Evolutionary conservation across 1,139 yeast genomes (phyloP).

Genomic region (Nadsonia starkeyi-henricii): DNA sequence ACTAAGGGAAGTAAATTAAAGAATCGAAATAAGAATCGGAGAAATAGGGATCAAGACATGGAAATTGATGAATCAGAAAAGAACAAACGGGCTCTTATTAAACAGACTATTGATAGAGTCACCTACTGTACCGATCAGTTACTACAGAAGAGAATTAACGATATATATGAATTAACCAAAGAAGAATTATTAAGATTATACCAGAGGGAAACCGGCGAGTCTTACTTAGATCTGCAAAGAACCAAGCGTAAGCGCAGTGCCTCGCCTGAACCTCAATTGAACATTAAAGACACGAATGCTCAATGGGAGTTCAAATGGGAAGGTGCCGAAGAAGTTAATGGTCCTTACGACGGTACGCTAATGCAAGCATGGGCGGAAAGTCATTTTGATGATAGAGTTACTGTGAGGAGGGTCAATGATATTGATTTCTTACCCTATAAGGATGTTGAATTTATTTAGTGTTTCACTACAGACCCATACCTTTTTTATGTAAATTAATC

Average conservation of each 20-base stretch:
- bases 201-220: constrained; percentile 36
- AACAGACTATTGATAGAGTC: constrained; percentile 24
- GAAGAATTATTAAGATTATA: constrained; percentile 48
- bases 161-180: constrained; percentile 40
- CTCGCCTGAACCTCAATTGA: constrained; percentile 6
- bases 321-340: constrained; percentile 37
- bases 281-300: constrained; percentile 21
- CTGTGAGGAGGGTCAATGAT: constrained; percentile 28
- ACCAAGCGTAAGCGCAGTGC: constrained; percentile 12
- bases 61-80: constrained; percentile 5
- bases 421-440: background rate
- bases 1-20: constrained; percentile 8
- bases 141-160: constrained; percentile 26
- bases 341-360: constrained; percentile 43
- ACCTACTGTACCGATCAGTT: constrained; percentile 41
- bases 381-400: constrained; percentile 41
- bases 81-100: constrained; percentile 5
- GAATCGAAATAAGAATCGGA: constrained; percentile 4
- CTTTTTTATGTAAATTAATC: background rate
- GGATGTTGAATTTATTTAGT: background rate
- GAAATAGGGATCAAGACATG: constrained; percentile 7
- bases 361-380: constrained; percentile 46
- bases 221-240: constrained; percentile 11
- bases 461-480: no score
- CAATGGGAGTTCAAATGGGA: constrained; percentile 54